Evolutionary conservation across 2,329 filamentous ascomycete genomes (phyloP).

Genomic region (Colletotrichum endophyticum): DNA sequence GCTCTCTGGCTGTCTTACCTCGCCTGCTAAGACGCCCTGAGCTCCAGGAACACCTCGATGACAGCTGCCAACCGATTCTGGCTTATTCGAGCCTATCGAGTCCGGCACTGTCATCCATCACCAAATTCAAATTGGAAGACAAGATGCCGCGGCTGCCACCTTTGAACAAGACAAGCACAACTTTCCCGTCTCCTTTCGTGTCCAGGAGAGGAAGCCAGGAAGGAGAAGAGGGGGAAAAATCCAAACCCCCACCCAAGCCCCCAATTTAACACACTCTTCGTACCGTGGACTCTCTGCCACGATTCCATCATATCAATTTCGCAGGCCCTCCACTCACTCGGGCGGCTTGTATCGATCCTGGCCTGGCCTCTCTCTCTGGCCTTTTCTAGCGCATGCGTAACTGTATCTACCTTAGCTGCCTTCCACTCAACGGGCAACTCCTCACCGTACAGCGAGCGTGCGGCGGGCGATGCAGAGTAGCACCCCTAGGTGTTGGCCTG

Average conservation of each 20-base stretch:
- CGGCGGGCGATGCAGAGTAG: neutral
- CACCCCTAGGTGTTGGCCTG: constrained; percentile 3
- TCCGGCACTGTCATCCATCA: neutral
- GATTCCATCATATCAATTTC: neutral
- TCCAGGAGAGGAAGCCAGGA: neutral
- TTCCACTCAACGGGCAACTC: neutral
- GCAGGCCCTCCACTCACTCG: neutral
- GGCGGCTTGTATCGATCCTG: neutral
- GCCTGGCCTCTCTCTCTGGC: neutral
- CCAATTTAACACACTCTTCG: neutral
- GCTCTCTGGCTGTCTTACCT: neutral
- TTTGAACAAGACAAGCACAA: neutral
- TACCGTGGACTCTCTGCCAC: neutral
- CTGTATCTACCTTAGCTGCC: neutral
- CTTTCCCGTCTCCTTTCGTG: neutral
- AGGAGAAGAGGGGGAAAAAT: neutral
- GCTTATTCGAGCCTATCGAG: neutral
- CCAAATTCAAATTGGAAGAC: neutral
- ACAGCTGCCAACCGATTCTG: neutral
- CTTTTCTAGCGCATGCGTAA: neutral
- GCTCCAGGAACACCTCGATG: neutral
- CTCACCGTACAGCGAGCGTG: neutral
- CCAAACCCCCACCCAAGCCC: neutral
- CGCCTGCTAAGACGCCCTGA: neutral
- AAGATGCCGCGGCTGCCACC: neutral